These are phyloP conservation scores for Mesotaenium endlicherianum DNA, from an alignment of 139 green algal species.

Conservation along the genomic window DNA sequence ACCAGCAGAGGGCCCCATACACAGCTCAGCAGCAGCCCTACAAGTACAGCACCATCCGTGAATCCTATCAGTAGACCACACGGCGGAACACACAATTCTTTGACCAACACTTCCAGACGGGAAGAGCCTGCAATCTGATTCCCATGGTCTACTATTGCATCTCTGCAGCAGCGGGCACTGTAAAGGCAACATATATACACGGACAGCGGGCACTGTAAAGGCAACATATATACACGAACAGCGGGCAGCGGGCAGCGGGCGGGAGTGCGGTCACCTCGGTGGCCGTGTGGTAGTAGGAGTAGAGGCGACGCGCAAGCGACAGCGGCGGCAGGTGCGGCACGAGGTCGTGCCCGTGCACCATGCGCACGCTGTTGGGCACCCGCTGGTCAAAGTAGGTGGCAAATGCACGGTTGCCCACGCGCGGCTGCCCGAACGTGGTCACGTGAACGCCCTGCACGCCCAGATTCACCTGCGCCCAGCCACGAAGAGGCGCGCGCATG, in stretches of 20 bases:
- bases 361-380: slow-evolving; percentile 15
- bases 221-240: too few relatives aligned
- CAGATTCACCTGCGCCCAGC: neutral
- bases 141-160: too few relatives aligned
- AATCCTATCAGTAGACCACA: neutral
- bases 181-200: too few relatives aligned
- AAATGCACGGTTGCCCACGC: slow-evolving; percentile 33
- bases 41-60: neutral
- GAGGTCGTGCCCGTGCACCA: slow-evolving; percentile 37
- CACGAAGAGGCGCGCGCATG: too few relatives aligned
- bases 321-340: slow-evolving; percentile 40
- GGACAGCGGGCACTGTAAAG: too few relatives aligned
- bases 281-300: slow-evolving; percentile 22
- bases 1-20: neutral
- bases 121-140: too few relatives aligned
- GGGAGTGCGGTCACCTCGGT: slow-evolving; percentile 17
- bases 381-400: slow-evolving; percentile 6
- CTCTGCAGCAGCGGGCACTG: too few relatives aligned
- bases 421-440: slow-evolving; percentile 28
- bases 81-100: neutral
- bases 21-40: neutral
- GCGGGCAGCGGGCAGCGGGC: neutral
- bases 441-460: neutral
- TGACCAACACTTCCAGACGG: too few relatives aligned
- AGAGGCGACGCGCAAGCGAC: neutral